Percentiles rank a stretch among this genome's conserved stretches.
Conservation (phyloP, 805 yeast species). For the Nakazawaea molendinolei region DNA sequence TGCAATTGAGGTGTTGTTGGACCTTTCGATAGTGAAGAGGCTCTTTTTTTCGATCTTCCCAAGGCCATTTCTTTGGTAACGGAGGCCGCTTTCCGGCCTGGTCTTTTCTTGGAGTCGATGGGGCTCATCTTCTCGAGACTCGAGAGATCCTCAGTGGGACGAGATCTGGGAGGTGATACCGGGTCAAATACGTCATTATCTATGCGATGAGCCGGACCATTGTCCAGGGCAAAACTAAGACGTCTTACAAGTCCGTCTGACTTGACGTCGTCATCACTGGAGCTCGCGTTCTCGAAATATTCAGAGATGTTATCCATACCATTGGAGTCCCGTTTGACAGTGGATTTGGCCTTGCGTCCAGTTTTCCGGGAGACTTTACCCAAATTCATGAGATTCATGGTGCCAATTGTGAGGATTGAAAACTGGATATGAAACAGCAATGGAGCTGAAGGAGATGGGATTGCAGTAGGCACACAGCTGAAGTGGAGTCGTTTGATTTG, state of each 20-base stretch:
- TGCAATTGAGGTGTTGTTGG: too few relatives aligned
- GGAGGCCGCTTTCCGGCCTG: slow-evolving; percentile 14
- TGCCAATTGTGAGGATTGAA: too few relatives aligned
- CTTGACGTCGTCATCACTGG: slow-evolving; percentile 13
- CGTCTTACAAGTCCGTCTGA: slow-evolving; percentile 19
- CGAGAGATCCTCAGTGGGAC: slow-evolving; percentile 8
- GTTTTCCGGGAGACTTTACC: slow-evolving; percentile 64
- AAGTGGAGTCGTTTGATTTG: background rate
- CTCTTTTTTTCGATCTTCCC: slow-evolving; percentile 13
- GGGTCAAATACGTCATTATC: slow-evolving; percentile 8
- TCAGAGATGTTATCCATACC: slow-evolving; percentile 68
- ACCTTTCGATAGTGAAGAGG: too few relatives aligned
- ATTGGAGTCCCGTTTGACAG: slow-evolving; percentile 46
- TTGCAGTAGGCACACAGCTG: background rate
- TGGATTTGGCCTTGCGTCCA: slow-evolving; percentile 43
- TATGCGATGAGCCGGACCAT: too few relatives aligned
- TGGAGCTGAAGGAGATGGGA: too few relatives aligned
- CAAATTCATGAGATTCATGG: slow-evolving; percentile 39
- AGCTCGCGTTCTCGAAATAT: slow-evolving; percentile 36
- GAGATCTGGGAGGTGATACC: slow-evolving; percentile 8
- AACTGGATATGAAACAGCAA: too few relatives aligned
- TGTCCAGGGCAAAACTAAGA: slow-evolving; percentile 3
- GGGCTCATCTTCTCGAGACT: slow-evolving; percentile 14
- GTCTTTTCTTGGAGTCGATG: slow-evolving; percentile 10
- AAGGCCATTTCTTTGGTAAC: slow-evolving; percentile 30